Evolutionary conservation across 148 eudicot genomes (phyloP), one percentile per base, ranked within the genome.

Genomic region (Nyssa sinensis): DNA sequence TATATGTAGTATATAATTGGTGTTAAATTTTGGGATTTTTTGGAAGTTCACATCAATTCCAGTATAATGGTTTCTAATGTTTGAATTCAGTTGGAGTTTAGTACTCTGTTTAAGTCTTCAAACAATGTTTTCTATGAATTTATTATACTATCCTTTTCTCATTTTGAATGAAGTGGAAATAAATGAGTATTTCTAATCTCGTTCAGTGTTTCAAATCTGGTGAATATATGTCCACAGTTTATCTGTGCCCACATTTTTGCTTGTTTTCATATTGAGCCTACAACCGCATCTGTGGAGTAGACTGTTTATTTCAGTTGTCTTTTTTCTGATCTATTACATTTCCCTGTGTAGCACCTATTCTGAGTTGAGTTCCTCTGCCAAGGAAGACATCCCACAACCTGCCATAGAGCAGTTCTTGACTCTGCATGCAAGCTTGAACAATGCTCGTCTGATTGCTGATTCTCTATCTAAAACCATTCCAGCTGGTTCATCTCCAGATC

Each of bases 371-470:
- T 80, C 84, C 37, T 86, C 86, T 3, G 91, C 98, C 62, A 91
- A 84, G 69, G 97, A 91, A 81, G 94, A 89, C 34, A 87, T 88
- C 58, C 94, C 98, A 29, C 92, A 85, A 73, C 89, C 90, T 35
- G 87, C 97, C 21, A 90, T 93, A 19, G 97, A 93, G 79, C 90
- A 93, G 77, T 93, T 93, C 82, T 77, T 93, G 75, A 81, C 86
- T 51, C 82, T 93, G 13, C 90, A 89, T 69, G 69, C 91, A 23
- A 89, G 71, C 77, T 81, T 93, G 81, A 91, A 84, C 49, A 89
- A 80, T 67, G 79, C 86, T 34, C 86, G 80, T 75, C 86, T 77
- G 27, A 19, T 81, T 33, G 84, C 81, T 60, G 80, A 78, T 65
- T 90, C 89, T 69, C 70, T 91, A 33, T 88, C 88, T 19, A 91